Evolutionary conservation across 345 rosid genomes (phyloP), one percentile per base, ranked within the genome.

Genomic region (Moringa oleifera): DNA sequence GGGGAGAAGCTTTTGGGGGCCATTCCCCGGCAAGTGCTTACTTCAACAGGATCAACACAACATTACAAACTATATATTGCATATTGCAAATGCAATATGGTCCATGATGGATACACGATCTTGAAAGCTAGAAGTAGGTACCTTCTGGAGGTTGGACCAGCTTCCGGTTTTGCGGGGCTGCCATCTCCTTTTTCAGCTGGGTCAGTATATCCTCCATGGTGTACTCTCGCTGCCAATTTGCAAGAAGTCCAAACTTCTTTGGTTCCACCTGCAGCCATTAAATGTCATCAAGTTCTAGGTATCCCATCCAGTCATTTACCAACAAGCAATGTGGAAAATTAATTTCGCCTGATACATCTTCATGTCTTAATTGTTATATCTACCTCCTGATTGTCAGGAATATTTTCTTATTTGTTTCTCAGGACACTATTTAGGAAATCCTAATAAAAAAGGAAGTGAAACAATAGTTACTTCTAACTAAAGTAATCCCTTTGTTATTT

Each of bases 121-220:
- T 69, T 45, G 58, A 55, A 45, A 62, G 68, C 83, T 85, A 87
- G 86, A 85, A 87, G 81, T 82, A 87, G 76, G 90, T 77, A 60
- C 95, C 95, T 80, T 87, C 95, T 0, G 84, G 86, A 70, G 95
- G 95, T 72, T 86, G 92, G 70, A 86, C 92, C 74, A 86, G 83
- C 85, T 86, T 86, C 64, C 89, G 79, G 75, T 81, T 87, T 57
- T 87, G 85, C 19, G 89, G 78, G 1, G 87, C 71, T 21, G 86
- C 80, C 95, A 87, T 87, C 68, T 87, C 95, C 72, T 87, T 87
- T 69, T 85, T 87, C 77, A 87, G 84, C 66, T 87, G 90, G 0
- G 80, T 71, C 53, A 87, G 73, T 74, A 87, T 75, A 66, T 87
- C 88, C 76, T 87, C 95, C 91, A 87, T 83, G 25, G 91, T 85